phyloP scores from a whole-genome alignment of 2,329 filamentous ascomycete genomes.

The Juglanconis oblonga region DNA sequence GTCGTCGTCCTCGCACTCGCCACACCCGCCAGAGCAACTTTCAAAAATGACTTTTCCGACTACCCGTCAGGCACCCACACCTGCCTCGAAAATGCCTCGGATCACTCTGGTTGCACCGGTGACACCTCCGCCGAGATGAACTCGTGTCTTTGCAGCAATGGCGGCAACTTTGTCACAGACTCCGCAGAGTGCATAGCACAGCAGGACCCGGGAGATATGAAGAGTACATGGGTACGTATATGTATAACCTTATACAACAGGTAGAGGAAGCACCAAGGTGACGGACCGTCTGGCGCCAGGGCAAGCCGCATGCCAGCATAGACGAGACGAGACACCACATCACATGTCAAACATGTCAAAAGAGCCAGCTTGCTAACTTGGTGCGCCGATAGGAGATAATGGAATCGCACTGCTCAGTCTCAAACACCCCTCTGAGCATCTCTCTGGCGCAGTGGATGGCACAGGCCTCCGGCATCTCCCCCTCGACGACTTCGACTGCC shows the following conservation, averaged over 20 bases:
- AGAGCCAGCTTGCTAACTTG: background rate
- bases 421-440: slow-evolving; percentile 41
- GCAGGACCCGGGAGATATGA: slow-evolving; percentile 34
- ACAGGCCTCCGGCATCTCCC: slow-evolving; percentile 23
- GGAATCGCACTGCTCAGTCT: slow-evolving; percentile 40
- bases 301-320: too few species aligned
- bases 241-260: too few species aligned
- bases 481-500: slow-evolving; percentile 17
- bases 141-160: slow-evolving; percentile 47
- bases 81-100: slow-evolving; percentile 42
- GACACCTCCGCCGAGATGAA: slow-evolving; percentile 40
- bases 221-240: slow-evolving; percentile 33
- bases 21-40: slow-evolving; percentile 21
- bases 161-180: slow-evolving; percentile 45
- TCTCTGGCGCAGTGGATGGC: slow-evolving; percentile 39
- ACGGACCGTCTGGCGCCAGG: too few species aligned
- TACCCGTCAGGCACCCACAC: slow-evolving; percentile 40
- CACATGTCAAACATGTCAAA: too few species aligned
- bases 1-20: slow-evolving; percentile 27
- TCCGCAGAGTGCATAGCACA: slow-evolving; percentile 44
- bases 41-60: slow-evolving; percentile 39
- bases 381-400: slow-evolving; percentile 33
- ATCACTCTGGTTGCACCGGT: slow-evolving; percentile 38
- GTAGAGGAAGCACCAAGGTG: too few species aligned
- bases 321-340: too few species aligned